Base-by-base conservation (phyloP, 352 stramenopile species). In the Phytophthora megakarya region DNA sequence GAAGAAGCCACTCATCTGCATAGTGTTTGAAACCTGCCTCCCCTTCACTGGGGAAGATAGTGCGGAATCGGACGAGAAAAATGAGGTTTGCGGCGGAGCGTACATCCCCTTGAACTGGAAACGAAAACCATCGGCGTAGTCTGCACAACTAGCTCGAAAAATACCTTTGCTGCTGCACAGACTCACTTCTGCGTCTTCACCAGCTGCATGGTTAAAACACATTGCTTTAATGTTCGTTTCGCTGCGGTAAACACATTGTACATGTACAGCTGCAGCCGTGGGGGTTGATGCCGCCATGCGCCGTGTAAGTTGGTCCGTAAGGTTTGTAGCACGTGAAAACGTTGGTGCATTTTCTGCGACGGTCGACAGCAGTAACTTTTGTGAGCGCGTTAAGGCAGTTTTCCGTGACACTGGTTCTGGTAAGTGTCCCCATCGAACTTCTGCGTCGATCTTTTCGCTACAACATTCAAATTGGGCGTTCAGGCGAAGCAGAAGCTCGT, bases 81-180 rank as follows among this genome's bases (percentile, higher is more conserved):
- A 77, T 2, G 67, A 60, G 0, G 67, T 60, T 35, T 88, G 77
- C 12, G 86, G 84, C 10, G 75, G 64, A 5, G 79, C 82, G 28
- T 88, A 92, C 70, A 88, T 90, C 5, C 84, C 84, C 55, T 92
- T 92, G 59, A 92, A 93, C 70, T 92, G 82, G 46, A 91, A 90
- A 48, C 86, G 89, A 61, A 62, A 78, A 22, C 80, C 82, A 33
- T 91, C 78, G 4, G 80, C 84, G 45, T 90, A 88, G 18, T 90
- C 82, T 13, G 82, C 74, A n/a, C 66, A 81, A 2, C 72, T 81
- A 22, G 81, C 84, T 23, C 86, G 75, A 23, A 79, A 89, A 21
- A 94, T 91, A 1, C 80, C 84, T 56, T 91, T 92, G 50, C 70
- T 91, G 32, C 78, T 87, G 43, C 84, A 94, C 18, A 92, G 60